Conservation (phyloP, 305 asterid genomes). For the Fraxinus sp. region DNA sequence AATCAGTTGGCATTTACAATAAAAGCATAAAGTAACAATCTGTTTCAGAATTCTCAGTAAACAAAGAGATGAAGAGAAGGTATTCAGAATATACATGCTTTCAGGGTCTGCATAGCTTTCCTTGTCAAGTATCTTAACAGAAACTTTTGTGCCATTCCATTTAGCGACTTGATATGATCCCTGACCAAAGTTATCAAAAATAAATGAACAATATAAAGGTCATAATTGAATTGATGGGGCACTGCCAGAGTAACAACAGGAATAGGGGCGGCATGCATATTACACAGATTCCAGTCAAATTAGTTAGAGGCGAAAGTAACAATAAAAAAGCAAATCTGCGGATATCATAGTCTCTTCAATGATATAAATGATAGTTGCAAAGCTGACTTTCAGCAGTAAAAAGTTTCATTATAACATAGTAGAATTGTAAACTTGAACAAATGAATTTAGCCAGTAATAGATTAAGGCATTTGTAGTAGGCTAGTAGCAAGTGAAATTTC, state of each 20-base stretch:
- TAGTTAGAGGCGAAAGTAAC: conserved; percentile 5
- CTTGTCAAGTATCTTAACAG: conserved; percentile 95
- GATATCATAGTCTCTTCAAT: background rate
- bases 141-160: conserved; percentile 98
- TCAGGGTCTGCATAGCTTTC: conserved; percentile 77
- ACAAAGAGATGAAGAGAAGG: conserved; percentile 20
- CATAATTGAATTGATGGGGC: background rate
- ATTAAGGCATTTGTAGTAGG: background rate
- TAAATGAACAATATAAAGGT: conserved; percentile 7
- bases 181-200: conserved; percentile 39
- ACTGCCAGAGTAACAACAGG: background rate
- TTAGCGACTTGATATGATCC: conserved; percentile 95
- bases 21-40: background rate
- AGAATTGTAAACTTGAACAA: background rate
- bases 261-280: background rate
- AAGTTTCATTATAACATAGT: background rate
- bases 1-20: background rate
- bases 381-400: background rate
- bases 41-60: background rate
- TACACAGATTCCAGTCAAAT: background rate
- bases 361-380: background rate
- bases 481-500: background rate
- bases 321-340: background rate
- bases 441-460: background rate
- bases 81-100: conserved; percentile 49